phyloP scores from a whole-genome alignment of 192 early-diverging fungal species.

The Haplosporangium gracile region DNA sequence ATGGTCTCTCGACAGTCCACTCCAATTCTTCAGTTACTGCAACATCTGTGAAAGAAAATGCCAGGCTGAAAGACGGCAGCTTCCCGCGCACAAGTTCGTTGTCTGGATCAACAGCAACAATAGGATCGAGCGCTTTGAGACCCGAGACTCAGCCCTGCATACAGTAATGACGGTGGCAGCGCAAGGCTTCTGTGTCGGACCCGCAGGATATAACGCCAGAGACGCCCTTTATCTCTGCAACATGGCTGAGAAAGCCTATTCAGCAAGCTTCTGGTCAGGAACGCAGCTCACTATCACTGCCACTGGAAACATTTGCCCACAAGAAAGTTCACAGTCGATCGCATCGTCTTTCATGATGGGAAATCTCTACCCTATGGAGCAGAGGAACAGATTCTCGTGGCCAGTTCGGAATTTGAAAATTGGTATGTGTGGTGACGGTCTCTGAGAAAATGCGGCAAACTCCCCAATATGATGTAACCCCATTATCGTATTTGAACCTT shows the following conservation, averaged over 20 bases:
- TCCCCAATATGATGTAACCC: background rate
- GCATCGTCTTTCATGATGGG: conserved; percentile 7
- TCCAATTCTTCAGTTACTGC: conserved; percentile 5
- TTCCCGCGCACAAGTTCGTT: background rate
- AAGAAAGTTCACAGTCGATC: conserved; percentile 8
- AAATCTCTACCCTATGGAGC: background rate
- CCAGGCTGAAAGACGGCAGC: background rate
- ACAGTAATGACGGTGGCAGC: conserved; percentile 2
- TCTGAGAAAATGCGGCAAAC: background rate
- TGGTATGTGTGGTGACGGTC: background rate
- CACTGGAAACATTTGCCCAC: background rate
- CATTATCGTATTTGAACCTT: too few relatives aligned
- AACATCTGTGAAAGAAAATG: conserved; percentile 5
- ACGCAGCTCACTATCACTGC: background rate
- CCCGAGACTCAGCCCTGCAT: conserved; percentile 8
- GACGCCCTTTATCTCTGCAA: background rate
- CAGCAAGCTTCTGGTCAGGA: conserved; percentile 12
- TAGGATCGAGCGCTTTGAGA: background rate
- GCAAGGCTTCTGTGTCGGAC: conserved; percentile 15
- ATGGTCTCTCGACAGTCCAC: background rate
- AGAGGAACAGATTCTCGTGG: conserved; percentile 5
- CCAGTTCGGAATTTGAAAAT: conserved; percentile 15
- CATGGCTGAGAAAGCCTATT: background rate
- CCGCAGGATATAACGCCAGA: conserved; percentile 8
- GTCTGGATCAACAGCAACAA: background rate